Base-by-base conservation (phyloP, 768 basidiomycete genomes). In the Steccherinum ochraceum region DNA sequence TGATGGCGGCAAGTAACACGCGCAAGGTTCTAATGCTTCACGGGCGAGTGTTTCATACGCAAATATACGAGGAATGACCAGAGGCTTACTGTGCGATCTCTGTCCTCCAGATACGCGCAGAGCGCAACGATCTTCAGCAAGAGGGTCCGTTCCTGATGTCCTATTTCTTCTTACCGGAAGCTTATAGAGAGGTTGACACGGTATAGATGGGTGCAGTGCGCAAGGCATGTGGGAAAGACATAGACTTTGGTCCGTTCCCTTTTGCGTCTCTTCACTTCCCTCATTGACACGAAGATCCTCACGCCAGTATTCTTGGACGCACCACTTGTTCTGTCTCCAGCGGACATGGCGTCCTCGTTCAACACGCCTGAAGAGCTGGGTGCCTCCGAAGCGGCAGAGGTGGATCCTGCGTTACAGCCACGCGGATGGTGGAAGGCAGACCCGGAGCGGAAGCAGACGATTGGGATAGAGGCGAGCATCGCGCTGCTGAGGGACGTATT, bases 41-140 rank as follows among this genome's bases (percentile, higher is more conserved):
- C 54, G 76, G 75, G 74, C 61, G 58, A 47, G 72, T 62, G 18
- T 10, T 54, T 46, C 12, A 5, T 18, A 16, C 1, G 24, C 40
- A 24, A 10, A 48, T 24, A 10, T 26, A 21, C 18, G 7, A 24
- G 46, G n/a, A n/a, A 21, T 16, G 5, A 27, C 44, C 16, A 49
- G 20, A 20, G n/a, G n/a, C n/a, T n/a, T n/a, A n/a, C n/a, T n/a
- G n/a, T n/a, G n/a, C n/a, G n/a, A n/a, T n/a, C n/a, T n/a, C n/a
- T n/a, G n/a, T n/a, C n/a, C n/a, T n/a, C n/a, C 53, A 86, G 86
- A n/a, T 84, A 80, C 58, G 76, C 84, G 10, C 87, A 89, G 65
- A 90, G 86, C 57, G 84, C 76, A 5, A 69, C 53, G 23, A 77
- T 86, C 50, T 84, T 88, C 64, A 83, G 77, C 65, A 89, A 85